A percentile compares a stretch with the other conserved stretches of the same genome.
Evolutionary conservation across 2,329 filamentous ascomycete genomes (phyloP).

Genomic region (Cercospora sojina): DNA sequence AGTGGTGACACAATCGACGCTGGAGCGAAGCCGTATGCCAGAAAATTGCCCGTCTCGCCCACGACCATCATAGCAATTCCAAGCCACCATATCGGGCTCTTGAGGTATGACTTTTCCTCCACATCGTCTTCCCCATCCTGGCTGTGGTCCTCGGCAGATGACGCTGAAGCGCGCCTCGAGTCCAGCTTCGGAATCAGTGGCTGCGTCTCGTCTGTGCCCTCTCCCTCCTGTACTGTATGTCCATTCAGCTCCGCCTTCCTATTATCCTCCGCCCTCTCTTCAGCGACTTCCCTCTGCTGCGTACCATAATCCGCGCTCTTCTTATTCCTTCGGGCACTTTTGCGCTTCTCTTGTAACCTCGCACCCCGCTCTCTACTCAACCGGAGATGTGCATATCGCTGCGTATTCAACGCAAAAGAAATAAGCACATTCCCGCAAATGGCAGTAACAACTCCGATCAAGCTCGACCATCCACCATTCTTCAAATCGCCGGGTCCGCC

Average conservation of each 20-base stretch:
- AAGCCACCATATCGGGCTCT: constrained; percentile 93
- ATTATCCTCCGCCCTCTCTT: constrained; percentile 34
- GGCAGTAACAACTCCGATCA: constrained; percentile 92
- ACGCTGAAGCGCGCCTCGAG: constrained; percentile 45
- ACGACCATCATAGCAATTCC: constrained; percentile 90
- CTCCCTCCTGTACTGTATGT: constrained; percentile 18
- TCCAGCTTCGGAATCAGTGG: constrained; percentile 53
- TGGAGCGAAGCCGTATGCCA: constrained; percentile 95
- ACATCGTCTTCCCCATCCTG: constrained; percentile 42
- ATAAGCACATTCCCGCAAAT: constrained; percentile 93
- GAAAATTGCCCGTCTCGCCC: constrained; percentile 92
- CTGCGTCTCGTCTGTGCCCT: constrained; percentile 48
- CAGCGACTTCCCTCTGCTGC: constrained; percentile 38
- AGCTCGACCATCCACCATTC: constrained; percentile 70
- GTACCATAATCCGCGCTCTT: constrained; percentile 53
- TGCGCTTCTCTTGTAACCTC: constrained; percentile 40
- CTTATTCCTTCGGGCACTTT: constrained; percentile 35
- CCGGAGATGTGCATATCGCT: constrained; percentile 89
- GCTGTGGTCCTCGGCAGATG: constrained; percentile 41
- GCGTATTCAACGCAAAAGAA: constrained; percentile 91
- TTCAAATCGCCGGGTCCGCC: constrained; percentile 13
- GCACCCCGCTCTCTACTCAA: constrained; percentile 67
- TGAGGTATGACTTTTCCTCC: constrained; percentile 72
- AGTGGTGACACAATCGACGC: constrained; percentile 96
- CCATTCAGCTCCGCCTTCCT: constrained; percentile 1